Evolutionary conservation across 331 rosid species (phyloP), one percentile per base, ranked within the genome.

Genomic region (Stylosanthes scabra): DNA sequence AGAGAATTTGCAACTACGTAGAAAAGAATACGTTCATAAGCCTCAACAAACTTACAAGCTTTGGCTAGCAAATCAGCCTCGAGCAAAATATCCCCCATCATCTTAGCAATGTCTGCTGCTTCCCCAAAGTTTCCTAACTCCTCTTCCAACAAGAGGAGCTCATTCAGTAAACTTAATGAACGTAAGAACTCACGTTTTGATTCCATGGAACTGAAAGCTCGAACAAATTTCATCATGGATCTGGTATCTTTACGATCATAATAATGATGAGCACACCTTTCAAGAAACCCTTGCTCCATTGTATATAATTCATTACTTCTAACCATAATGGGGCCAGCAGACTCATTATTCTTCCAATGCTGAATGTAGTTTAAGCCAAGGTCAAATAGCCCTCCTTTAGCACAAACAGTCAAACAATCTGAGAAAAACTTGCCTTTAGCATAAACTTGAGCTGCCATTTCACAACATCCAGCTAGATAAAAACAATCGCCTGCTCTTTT

Each of bases 181-280:
- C 11, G 74, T 68, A 92, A 88, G 78, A 92, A 92, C 46, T 28
- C 52, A 9, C 94, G 87, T 80, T 74, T 85, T 61, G 62, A 78
- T 59, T 74, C 74, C 37, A 86, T 72, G 0, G 90, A 74, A 14
- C 49, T 60, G 69, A 92, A 90, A 59, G 89, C 88, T 75, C 80
- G 84, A 44, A 89, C 87, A 79, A 84, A 87, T 47, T 81, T 84
- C 85, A 87, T 81, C 97, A 91, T 89, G 25, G 84, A 75, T 60
- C 39, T 78, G 25, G 4, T 61, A 69, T 85, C 93, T 45, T 78
- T 80, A 12, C 62, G 13, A 7, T 63, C 12, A 70, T 80, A 69
- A 64, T 83, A 84, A 73, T 84, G 87, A 9, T n/a, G 59, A 27
- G 97, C 96, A 81, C 85, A 79, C 25, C 52, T 79, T 79, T 85